Conservation (phyloP, 2,329 filamentous ascomycete genomes). For the Talaromyces pinophilus region DNA sequence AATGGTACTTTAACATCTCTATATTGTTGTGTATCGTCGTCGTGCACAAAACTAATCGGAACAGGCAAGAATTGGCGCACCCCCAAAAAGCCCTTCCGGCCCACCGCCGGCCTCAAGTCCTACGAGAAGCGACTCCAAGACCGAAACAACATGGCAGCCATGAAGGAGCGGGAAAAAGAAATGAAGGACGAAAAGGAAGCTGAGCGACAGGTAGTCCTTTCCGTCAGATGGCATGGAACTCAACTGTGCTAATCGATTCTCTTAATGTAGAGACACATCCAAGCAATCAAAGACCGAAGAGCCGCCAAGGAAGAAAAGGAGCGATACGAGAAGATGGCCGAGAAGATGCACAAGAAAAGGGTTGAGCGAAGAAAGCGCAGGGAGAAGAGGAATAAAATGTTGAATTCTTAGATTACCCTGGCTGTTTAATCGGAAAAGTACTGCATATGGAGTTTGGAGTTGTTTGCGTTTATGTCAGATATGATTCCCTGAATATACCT, state of each 20-base stretch:
- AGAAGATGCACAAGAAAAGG: constrained; percentile 96
- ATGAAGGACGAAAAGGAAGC: constrained; percentile 94
- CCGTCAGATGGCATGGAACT: not conserved
- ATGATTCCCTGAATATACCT: not conserved
- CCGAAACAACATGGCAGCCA: constrained; percentile 68
- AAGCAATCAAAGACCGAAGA: constrained; percentile 80
- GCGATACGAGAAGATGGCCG: constrained; percentile 88
- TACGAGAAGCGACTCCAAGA: constrained; percentile 75
- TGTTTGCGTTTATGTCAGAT: not conserved
- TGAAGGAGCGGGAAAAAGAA: constrained; percentile 91
- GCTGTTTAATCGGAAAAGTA: not conserved
- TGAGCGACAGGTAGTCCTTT: constrained; percentile 67
- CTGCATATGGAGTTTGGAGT: constrained; percentile 15
- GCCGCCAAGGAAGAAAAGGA: constrained; percentile 90
- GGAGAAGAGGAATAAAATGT: constrained; percentile 77
- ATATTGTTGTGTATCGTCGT: not conserved
- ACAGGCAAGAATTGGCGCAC: constrained; percentile 94
- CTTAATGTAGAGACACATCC: constrained; percentile 64
- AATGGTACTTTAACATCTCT: constrained; percentile 63
- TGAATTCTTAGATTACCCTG: constrained; percentile 40
- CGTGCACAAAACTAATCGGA: not conserved
- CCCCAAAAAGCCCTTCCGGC: constrained; percentile 81
- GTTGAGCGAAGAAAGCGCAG: constrained; percentile 90
- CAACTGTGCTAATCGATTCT: not conserved
- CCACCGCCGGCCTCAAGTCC: constrained; percentile 71